Evolutionary conservation across 805 yeast species (phyloP).

Genomic region (Candida nonsorbophila): DNA sequence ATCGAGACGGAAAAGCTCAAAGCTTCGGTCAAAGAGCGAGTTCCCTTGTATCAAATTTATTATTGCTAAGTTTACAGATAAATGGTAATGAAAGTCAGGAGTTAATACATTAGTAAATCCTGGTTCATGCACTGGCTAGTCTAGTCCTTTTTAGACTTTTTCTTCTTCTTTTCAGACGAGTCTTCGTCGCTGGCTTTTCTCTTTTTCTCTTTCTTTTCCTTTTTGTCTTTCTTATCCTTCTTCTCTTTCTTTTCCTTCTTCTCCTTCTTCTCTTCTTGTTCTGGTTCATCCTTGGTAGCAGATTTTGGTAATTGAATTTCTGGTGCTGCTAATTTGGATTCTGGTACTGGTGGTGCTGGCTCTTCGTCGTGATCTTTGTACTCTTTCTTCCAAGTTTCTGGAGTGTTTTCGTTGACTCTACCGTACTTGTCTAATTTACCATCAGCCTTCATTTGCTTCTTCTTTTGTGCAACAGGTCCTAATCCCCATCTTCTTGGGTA

Average conservation of each 20-base stretch:
- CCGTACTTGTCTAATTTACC: conserved; percentile 97
- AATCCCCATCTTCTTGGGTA: conserved; percentile 99
- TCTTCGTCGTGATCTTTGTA: conserved; percentile 68
- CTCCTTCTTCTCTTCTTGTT: conserved; percentile 15
- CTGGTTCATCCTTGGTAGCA: conserved; percentile 43
- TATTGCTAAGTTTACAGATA: too few species aligned
- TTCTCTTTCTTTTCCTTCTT: conserved; percentile 20
- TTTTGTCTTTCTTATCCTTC: conserved; percentile 38
- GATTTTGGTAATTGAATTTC: conserved; percentile 45
- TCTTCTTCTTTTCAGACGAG: conserved; percentile 46
- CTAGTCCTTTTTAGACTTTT: conserved; percentile 38
- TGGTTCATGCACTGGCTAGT: background rate
- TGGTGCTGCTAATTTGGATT: conserved; percentile 44
- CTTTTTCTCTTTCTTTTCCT: conserved; percentile 46
- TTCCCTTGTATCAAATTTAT: too few species aligned
- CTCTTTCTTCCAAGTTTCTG: conserved; percentile 82
- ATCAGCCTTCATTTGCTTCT: conserved; percentile 95
- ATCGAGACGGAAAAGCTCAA: too few species aligned
- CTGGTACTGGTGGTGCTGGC: conserved; percentile 56
- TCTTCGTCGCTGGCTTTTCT: conserved; percentile 33
- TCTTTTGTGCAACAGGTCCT: conserved; percentile 97
- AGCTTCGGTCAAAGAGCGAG: too few species aligned
- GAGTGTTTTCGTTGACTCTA: conserved; percentile 88
- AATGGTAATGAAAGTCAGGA: too few species aligned
- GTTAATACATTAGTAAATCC: too few species aligned